phyloP scores from a whole-genome alignment of 257 asterid species.

The Ilex asprella region DNA sequence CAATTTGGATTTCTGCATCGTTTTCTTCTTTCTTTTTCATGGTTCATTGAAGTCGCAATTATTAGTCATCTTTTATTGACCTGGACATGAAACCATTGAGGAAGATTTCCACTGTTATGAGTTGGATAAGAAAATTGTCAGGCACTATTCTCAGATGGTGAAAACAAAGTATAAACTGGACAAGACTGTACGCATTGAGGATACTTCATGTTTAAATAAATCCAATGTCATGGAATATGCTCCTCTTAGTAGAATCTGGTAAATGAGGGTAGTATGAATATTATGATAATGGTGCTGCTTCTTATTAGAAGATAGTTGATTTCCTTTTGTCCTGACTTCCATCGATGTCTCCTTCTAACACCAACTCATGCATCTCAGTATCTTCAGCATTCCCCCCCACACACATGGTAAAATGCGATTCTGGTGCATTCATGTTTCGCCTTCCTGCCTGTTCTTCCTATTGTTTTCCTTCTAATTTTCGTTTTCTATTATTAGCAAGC shows the following conservation, averaged over 20 bases:
- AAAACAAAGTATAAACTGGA: neutral
- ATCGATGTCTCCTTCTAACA: no score
- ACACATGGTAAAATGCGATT: conserved; percentile 15
- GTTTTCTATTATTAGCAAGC: no score
- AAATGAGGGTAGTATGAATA: neutral
- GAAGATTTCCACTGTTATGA: neutral
- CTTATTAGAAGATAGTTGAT: neutral
- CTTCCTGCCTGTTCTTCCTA: no score
- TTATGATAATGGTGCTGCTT: neutral
- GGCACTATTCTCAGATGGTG: neutral
- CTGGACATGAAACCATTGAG: neutral
- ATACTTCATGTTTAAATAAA: neutral
- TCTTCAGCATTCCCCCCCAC: neutral
- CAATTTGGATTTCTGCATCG: no score
- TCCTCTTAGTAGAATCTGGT: conserved; percentile 10
- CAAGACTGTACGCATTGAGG: neutral
- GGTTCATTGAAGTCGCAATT: neutral
- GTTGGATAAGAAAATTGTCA: neutral
- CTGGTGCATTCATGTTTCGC: conserved; percentile 1
- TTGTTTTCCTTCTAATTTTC: no score
- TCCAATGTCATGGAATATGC: neutral
- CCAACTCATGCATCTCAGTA: no score
- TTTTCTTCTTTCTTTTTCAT: neutral
- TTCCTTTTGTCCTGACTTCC: no score
- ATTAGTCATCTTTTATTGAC: neutral